Evolutionary conservation across 2,329 filamentous ascomycete species (phyloP).

Genomic region (Uncinocarpus reesii): DNA sequence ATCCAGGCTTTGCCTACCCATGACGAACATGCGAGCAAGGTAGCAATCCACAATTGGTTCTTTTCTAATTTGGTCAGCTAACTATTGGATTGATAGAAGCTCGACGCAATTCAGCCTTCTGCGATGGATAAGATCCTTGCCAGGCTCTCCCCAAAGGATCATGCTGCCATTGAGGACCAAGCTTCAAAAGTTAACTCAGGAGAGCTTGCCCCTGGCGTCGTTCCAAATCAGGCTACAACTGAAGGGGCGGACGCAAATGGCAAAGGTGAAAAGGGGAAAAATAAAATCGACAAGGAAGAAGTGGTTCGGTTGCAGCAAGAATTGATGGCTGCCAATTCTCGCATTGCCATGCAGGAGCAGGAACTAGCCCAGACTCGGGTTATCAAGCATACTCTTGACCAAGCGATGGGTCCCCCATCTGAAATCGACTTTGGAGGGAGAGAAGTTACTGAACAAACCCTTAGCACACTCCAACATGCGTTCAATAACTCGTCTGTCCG

Average conservation of each 20-base stretch:
- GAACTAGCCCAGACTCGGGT: conserved; percentile 51
- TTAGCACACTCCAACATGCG: conserved; percentile 42
- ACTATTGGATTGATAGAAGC: conserved; percentile 38
- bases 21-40: conserved; percentile 29
- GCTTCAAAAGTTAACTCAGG: background rate
- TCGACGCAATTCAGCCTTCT: conserved; percentile 30
- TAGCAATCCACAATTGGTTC: conserved; percentile 18
- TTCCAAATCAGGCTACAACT: background rate
- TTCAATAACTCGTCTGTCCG: conserved; percentile 44
- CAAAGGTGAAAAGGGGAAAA: conserved; percentile 15
- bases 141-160: conserved; percentile 32
- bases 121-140: conserved; percentile 54
- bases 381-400: conserved; percentile 52
- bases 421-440: conserved; percentile 42
- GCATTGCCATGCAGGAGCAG: conserved; percentile 51
- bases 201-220: background rate
- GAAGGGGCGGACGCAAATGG: conserved; percentile 26
- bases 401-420: conserved; percentile 45
- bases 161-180: conserved; percentile 13
- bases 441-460: conserved; percentile 43
- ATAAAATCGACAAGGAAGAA: conserved; percentile 36
- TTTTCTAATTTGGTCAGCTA: conserved; percentile 17
- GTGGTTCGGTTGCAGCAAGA: conserved; percentile 48
- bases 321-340: conserved; percentile 46
- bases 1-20: conserved; percentile 22